Evolutionary conservation across 305 asterid species (phyloP).

Genomic region (Fraxinus xanthoxyloides): DNA sequence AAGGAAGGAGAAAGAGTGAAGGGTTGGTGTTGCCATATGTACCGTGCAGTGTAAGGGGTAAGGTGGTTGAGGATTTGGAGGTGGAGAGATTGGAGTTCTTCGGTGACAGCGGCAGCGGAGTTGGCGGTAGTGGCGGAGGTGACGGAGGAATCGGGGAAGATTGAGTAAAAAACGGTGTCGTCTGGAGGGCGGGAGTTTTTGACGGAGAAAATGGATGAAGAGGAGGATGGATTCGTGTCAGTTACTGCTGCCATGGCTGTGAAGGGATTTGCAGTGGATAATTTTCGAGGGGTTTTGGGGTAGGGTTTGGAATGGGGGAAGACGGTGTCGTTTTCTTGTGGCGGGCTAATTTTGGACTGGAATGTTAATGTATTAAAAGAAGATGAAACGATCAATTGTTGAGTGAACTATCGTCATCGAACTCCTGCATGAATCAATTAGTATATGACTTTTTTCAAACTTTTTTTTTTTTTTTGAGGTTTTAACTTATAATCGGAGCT

Average conservation of each 20-base stretch:
- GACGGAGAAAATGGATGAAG: slow-evolving; percentile 53
- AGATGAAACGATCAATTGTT: too few species aligned
- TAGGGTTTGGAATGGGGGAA: too few species aligned
- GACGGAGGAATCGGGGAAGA: slow-evolving; percentile 60
- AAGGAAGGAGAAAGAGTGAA: slow-evolving; percentile 47
- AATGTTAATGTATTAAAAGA: too few species aligned
- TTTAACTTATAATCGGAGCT: too few species aligned
- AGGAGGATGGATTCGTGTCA: slow-evolving; percentile 26
- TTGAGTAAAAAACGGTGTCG: slow-evolving; percentile 75
- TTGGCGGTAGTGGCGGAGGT: neutral
- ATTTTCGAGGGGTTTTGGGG: neutral
- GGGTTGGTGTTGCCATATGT: slow-evolving; percentile 86
- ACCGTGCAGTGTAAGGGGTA: slow-evolving; percentile 42
- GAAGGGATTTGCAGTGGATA: neutral
- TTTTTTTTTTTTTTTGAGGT: too few species aligned
- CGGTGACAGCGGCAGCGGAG: neutral
- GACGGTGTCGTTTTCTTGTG: too few species aligned
- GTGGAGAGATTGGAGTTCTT: slow-evolving; percentile 65
- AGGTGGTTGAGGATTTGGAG: slow-evolving; percentile 57
- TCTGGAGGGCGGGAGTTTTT: slow-evolving; percentile 52
- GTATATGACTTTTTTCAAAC: too few species aligned
- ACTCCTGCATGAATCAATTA: too few species aligned
- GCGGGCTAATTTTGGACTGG: too few species aligned
- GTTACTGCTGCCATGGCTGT: slow-evolving; percentile 46
- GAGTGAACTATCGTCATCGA: too few species aligned